Base-by-base conservation (phyloP, 2,329 filamentous ascomycete genomes). In the Penicillium hesseltinei region DNA sequence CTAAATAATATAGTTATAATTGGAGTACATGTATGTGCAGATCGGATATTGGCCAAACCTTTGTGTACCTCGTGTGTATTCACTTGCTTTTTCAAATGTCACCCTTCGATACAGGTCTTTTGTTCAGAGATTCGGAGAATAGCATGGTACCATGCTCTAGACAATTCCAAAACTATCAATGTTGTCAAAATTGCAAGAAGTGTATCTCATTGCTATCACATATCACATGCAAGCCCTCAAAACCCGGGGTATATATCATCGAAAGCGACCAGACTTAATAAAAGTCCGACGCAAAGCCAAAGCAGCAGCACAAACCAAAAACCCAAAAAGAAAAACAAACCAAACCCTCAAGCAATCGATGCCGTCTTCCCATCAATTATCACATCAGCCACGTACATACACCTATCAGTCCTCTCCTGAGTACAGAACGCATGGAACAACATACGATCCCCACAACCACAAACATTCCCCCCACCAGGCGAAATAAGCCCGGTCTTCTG, bases 341-440 rank as follows among this genome's bases (percentile, higher is more conserved):
- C n/a, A 51, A 10, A 35, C 7, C 3, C 11, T 57, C 40, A 68
- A 25, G 58, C 39, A 56, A 71, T 48, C 1, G 43, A 50, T 7
- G 66, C 65, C 11, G 48, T 59, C 0, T 51, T 44, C 2, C 64
- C 69, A 3, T 51, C 21, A 10, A 74, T 61, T 9, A 31, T 57
- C 13, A 74, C 19, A 48, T 66, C 51, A 6, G 71, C 71, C 29
- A 62, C 61, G 59, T 73, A 74, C 57, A 67, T 72, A 42, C 71
- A 73, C 25, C 72, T 54, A 47, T 52, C 35, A 15, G 53, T 61
- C 42, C 57, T 58, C 21, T 54, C 57, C 11, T 61, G 27, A 23
- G 60, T 62, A 56, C 70, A 73, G 58, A 67, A 73, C 0, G 61
- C 69, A 60, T 74, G 72, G 35, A 74, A 69, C 11, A 74, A 48